Base-by-base conservation (phyloP, 495 filamentous ascomycete species). In the Filosporella fistucella region DNA sequence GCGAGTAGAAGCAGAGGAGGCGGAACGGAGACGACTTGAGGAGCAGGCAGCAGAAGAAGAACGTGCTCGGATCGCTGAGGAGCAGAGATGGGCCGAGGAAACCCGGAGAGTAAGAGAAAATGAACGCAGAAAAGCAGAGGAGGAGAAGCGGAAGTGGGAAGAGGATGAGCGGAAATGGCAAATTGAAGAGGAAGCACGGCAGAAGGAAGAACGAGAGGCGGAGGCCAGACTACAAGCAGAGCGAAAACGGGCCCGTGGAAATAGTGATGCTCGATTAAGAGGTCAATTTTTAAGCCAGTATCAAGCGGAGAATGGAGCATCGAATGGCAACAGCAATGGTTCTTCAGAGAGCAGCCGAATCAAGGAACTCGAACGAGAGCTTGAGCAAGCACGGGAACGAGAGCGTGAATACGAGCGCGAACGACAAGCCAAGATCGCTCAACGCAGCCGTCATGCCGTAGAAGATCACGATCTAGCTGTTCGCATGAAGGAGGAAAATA, bases 211-310 rank as follows among this genome's bases (percentile, higher is more conserved):
- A 52, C 77, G 76, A 36, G 86, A 86, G 52, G 77, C 76, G 13
- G 78, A 89, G 56, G 74, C 76, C 11, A 75, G 74, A 38, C 52
- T 89, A 3, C 80, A 83, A 46, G 72, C 78, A 42, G 87, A 93
- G 51, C 75, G 81, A 20, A 78, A 77, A 44, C 77, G 74, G 51
- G 70, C 76, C 54, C 70, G 78, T 44, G 72, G 71, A 13, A 67
- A 69, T 33, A 82, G 73, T 49, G 84, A 89, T 57, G 65, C 69
- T 32, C 79, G 82, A 47, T 75, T 95, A 24, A 82, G 84, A 49
- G 90, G 89, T 6, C 89, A 95, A 62, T 90, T 83, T 56, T 76
- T 94, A 17, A 89, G 86, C 56, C 85, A 95, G 55, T 95, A 94
- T 60, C 86, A 88, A 64, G 80, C 80, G 16, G 78, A 81, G 44